Base-by-base conservation (phyloP, 2,329 filamentous ascomycete species). In the Tolypocladium pustulatum region DNA sequence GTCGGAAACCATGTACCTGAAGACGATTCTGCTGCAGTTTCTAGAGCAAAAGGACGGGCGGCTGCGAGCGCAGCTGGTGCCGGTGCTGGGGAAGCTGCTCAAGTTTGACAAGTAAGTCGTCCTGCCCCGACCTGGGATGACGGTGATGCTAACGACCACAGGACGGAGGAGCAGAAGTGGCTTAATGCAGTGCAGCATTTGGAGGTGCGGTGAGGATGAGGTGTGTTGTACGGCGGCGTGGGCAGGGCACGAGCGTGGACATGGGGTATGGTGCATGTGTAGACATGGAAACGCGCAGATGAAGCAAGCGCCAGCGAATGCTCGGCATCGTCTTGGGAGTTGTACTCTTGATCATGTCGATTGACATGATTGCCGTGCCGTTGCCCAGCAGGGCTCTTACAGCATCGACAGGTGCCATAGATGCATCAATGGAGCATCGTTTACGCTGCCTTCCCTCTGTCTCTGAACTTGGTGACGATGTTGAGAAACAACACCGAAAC, bases 161-260 rank as follows among this genome's bases (percentile, higher is more conserved):
- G 79, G 61, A 65, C 72, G 36, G 91, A 96, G 65, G 89, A 94
- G 74, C 87, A 94, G 73, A 93, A 90, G 73, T 96, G 91, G 90
- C 84, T 87, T 73, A 82, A 86, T 22, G 91, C 88, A 3, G 86
- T 96, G 20, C 79, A 82, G 61, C 77, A 81, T 57, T 75, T 80
- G 40, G 73, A 71, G 20, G 71, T 70, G 51, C 67, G 72, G 56
- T 73, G 65, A 64, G 41, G 22, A 10, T 10, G 40, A 25, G 25
- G 25, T 7, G 3, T 27, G 6, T 49, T 17, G 9, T 27, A 27
- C 4, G 17, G n/a, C 17, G 38, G 38, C 7, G 12, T 10, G 2
- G 36, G 17, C 38, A 17, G 15, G 38, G 38, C 15, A 41, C 38
- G n/a, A 22, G 22, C 41, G 27, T 17, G 12, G 6, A 15, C 22